These are phyloP conservation scores for Secale cereale DNA, from an alignment of 176 grass and related monocot genomes.

Conservation along the genomic window DNA sequence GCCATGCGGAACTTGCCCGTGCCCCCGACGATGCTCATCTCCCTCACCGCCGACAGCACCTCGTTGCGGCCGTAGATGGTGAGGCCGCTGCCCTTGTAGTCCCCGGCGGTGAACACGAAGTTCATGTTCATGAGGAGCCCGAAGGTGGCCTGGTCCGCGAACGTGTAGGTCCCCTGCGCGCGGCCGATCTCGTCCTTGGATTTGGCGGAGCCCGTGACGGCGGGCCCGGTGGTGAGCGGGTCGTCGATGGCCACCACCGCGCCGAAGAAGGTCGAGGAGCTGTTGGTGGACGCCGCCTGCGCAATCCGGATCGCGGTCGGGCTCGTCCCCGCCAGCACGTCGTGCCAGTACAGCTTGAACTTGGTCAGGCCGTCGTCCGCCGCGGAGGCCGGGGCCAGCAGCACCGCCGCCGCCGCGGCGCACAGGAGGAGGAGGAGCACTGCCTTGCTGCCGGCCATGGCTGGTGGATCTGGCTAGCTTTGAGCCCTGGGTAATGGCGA, in stretches of 20 bases:
- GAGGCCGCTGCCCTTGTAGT: conserved; percentile 64
- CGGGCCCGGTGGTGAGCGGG: conserved; percentile 36
- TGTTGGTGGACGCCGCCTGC: conserved; percentile 22
- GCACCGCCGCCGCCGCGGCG: neutral
- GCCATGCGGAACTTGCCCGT: conserved; percentile 62
- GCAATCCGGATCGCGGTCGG: conserved; percentile 52
- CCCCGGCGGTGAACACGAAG: conserved; percentile 64
- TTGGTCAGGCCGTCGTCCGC: conserved; percentile 21
- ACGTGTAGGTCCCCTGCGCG: conserved; percentile 71
- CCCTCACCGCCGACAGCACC: conserved; percentile 38
- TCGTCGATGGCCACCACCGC: conserved; percentile 68
- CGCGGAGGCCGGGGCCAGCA: neutral
- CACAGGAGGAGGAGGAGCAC: conserved; percentile 1
- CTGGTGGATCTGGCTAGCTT: neutral
- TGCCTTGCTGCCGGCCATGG: conserved; percentile 1
- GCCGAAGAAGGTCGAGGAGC: conserved; percentile 50
- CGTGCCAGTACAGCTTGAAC: conserved; percentile 66
- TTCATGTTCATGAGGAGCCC: conserved; percentile 70
- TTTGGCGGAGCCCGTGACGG: neutral
- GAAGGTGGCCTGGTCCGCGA: conserved; percentile 23
- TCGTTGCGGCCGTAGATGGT: conserved; percentile 55
- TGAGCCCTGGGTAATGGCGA: neutral
- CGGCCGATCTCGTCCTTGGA: conserved; percentile 43
- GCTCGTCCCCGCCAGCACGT: conserved; percentile 32
- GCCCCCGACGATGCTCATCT: conserved; percentile 77